phyloP scores from a whole-genome alignment of 1,284 basidiomycete genomes.

The Butyriboletus appendiculatus region DNA sequence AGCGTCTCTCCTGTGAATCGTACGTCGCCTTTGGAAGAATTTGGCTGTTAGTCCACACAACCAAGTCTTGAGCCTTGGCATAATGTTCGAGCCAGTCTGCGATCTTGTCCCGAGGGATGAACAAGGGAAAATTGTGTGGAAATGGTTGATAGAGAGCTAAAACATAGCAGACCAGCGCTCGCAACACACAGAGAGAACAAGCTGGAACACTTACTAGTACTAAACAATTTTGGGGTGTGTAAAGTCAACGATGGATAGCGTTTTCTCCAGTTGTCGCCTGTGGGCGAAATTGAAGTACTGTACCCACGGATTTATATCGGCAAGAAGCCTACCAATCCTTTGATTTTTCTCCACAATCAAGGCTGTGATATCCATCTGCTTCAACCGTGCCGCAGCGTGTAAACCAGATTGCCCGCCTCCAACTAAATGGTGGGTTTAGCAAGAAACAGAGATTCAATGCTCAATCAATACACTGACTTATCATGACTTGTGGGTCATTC shows the following conservation, averaged over 20 bases:
- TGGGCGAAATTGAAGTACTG: not conserved
- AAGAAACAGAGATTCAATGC: not conserved
- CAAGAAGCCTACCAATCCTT: not conserved
- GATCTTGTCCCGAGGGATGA: constrained; percentile 6
- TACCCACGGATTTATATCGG: not conserved
- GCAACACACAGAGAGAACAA: not conserved
- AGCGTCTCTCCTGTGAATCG: constrained; percentile 1
- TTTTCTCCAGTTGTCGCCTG: constrained; percentile 12
- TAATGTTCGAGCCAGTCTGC: constrained; percentile 10
- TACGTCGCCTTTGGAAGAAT: constrained; percentile 5
- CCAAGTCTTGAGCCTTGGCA: constrained; percentile 3
- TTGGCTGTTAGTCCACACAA: constrained; percentile 8
- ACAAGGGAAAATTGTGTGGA: constrained; percentile 7
- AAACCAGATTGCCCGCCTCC: constrained; percentile 7
- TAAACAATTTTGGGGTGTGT: constrained; percentile 1
- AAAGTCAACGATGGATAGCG: constrained; percentile 10
- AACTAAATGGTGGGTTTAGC: not conserved
- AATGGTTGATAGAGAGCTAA: constrained; percentile 6
- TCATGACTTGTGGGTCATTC: constrained; percentile 10
- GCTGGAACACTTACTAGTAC: constrained; percentile 2
- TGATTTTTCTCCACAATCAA: constrained; percentile 7
- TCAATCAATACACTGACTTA: not conserved
- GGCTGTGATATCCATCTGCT: constrained; percentile 5
- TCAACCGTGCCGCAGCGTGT: constrained; percentile 5
- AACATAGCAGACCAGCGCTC: not conserved